Evolutionary conservation across 106 monocot species (phyloP).

Genomic region (Acorus gramineus): DNA sequence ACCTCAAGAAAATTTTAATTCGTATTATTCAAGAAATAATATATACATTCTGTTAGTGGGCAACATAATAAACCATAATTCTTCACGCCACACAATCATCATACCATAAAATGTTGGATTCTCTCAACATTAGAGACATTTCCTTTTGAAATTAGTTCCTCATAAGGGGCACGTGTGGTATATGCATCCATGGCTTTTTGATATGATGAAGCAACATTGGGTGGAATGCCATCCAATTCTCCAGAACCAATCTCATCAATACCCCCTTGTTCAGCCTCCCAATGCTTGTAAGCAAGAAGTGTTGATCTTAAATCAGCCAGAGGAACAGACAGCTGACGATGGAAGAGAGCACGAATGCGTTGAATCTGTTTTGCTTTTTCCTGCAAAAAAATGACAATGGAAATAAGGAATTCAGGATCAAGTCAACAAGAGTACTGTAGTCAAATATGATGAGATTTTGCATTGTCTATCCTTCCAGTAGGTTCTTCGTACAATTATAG

Average conservation of each 20-base stretch:
- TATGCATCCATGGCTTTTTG: constrained; percentile 65
- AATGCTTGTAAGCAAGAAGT: constrained; percentile 59
- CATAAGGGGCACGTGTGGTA: constrained; percentile 56
- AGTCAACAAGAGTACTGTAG: too few species aligned
- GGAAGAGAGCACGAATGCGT: constrained; percentile 67
- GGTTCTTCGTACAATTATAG: too few species aligned
- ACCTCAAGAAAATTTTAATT: too few species aligned
- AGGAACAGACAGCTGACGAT: constrained; percentile 88
- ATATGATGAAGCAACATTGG: constrained; percentile 59
- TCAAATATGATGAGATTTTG: too few species aligned
- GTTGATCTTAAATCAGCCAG: constrained; percentile 49
- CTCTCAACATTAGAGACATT: constrained; percentile 50
- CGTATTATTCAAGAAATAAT: too few species aligned
- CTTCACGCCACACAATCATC: neutral
- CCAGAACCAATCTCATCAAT: constrained; percentile 22
- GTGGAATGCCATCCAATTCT: constrained; percentile 52
- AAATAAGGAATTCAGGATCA: neutral
- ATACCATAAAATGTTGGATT: constrained; percentile 67
- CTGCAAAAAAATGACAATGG: constrained; percentile 24
- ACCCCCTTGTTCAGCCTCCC: constrained; percentile 82
- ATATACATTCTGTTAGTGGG: too few species aligned
- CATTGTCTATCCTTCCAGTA: too few species aligned
- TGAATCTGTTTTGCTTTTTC: constrained; percentile 70
- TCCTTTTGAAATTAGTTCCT: constrained; percentile 39
- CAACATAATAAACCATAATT: neutral